These are phyloP conservation scores for Zygosaccharomyces kombuchaensis DNA, from an alignment of 805 yeast genomes.

Conservation along the genomic window DNA sequence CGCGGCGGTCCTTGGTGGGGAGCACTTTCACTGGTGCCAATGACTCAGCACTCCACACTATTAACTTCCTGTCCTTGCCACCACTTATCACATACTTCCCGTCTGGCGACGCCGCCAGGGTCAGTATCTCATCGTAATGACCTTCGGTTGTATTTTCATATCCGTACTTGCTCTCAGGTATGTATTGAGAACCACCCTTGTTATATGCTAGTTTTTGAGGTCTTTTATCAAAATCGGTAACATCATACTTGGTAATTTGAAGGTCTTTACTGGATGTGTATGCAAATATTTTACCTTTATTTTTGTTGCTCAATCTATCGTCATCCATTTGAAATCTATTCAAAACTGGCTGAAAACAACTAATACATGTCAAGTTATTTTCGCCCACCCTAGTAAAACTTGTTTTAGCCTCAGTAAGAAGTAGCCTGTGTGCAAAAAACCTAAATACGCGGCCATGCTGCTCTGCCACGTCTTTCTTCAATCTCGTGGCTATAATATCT, in stretches of 20 bases:
- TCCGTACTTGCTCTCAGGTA: slow-evolving; percentile 34
- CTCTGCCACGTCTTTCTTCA: slow-evolving; percentile 86
- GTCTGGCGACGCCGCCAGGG: slow-evolving; percentile 81
- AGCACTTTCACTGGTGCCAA: slow-evolving; percentile 72
- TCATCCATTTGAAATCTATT: slow-evolving; percentile 25
- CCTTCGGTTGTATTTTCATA: slow-evolving; percentile 57
- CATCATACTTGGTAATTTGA: slow-evolving; percentile 76
- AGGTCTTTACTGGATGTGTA: slow-evolving; percentile 81
- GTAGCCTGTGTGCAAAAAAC: slow-evolving; percentile 50
- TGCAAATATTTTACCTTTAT: slow-evolving; percentile 51
- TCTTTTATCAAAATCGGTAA: slow-evolving; percentile 47
- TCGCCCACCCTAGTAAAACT: slow-evolving; percentile 56
- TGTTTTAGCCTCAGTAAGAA: slow-evolving; percentile 39
- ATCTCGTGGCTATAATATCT: slow-evolving; percentile 74
- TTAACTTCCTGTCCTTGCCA: slow-evolving; percentile 73
- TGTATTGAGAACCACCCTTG: slow-evolving; percentile 54
- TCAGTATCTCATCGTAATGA: slow-evolving; percentile 69
- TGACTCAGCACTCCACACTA: slow-evolving; percentile 82
- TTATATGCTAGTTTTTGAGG: slow-evolving; percentile 63
- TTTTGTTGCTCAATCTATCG: slow-evolving; percentile 41
- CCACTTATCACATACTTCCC: slow-evolving; percentile 90
- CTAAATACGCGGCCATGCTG: slow-evolving; percentile 79
- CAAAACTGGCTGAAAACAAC: slow-evolving; percentile 37
- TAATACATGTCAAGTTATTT: slow-evolving; percentile 46
- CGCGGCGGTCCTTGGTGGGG: slow-evolving; percentile 67